phyloP scores from a whole-genome alignment of 257 asterid species.

The Gentiana dahurica region DNA sequence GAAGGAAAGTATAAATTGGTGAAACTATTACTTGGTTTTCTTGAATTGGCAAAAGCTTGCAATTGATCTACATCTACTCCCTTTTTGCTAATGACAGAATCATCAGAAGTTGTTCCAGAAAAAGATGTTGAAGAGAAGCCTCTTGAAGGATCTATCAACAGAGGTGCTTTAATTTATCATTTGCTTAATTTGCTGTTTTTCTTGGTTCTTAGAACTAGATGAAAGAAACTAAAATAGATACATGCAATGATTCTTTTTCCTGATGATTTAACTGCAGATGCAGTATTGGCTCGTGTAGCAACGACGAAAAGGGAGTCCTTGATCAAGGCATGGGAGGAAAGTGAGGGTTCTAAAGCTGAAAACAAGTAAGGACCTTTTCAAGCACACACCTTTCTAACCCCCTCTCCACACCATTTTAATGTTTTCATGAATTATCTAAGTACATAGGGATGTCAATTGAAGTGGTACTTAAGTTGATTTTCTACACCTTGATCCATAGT shows the following conservation, averaged over 20 bases:
- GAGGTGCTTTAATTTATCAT: constrained; percentile 43
- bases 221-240: background rate
- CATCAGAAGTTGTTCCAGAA: constrained; percentile 42
- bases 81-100: constrained; percentile 20
- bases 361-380: constrained; percentile 45
- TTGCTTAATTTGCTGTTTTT: background rate
- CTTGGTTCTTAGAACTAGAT: background rate
- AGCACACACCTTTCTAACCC: background rate
- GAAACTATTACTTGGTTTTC: background rate
- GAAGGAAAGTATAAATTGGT: background rate
- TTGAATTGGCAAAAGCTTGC: background rate
- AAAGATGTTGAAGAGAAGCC: constrained; percentile 65
- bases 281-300: constrained; percentile 68
- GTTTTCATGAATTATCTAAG: background rate
- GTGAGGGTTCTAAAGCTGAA: constrained; percentile 84
- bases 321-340: constrained; percentile 95
- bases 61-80: background rate
- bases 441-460: too few relatives aligned
- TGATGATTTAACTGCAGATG: constrained; percentile 35
- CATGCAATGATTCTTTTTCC: constrained; percentile 3
- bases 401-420: background rate
- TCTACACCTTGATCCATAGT: too few relatives aligned
- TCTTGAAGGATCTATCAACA: constrained; percentile 59
- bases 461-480: too few relatives aligned
- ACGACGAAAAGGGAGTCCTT: constrained; percentile 76